Conservation (phyloP, 192 early-diverging fungal species). For the Linnemannia exigua region DNA sequence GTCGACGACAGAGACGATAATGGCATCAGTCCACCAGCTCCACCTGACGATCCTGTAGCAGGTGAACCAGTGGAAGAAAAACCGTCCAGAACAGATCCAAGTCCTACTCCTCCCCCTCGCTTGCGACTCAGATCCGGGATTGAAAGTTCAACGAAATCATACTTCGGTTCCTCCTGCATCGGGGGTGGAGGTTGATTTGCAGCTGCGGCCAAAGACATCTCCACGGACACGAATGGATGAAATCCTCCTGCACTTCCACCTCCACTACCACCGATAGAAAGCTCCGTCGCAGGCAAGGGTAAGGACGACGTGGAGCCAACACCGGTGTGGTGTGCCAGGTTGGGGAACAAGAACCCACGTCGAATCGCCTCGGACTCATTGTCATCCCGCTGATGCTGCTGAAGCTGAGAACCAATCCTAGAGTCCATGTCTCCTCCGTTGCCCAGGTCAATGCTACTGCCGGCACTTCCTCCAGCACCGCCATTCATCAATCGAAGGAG, state of each 20-base stretch:
- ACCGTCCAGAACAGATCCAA: background rate
- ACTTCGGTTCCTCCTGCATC: slow-evolving; percentile 20
- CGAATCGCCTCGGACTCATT: slow-evolving; percentile 29
- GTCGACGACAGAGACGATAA: background rate
- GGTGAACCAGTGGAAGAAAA: background rate
- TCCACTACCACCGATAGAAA: background rate
- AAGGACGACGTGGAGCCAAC: background rate
- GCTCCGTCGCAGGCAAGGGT: background rate
- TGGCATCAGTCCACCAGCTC: background rate
- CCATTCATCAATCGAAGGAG: slow-evolving; percentile 41
- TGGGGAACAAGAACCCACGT: slow-evolving; percentile 35
- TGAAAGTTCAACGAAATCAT: slow-evolving; percentile 23
- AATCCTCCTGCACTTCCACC: background rate
- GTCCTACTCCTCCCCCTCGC: background rate
- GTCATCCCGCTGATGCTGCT: background rate
- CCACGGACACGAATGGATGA: slow-evolving; percentile 28
- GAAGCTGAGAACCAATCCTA: background rate
- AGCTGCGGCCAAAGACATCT: slow-evolving; percentile 43
- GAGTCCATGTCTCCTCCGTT: background rate
- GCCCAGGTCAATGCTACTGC: background rate
- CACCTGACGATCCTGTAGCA: background rate
- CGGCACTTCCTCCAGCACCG: background rate
- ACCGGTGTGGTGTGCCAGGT: slow-evolving; percentile 10
- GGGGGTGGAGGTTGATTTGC: slow-evolving; percentile 24
- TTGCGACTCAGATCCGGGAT: slow-evolving; percentile 11